A percentile compares a stretch with the other conserved stretches of the same genome.
phyloP scores from a whole-genome alignment of 1,284 basidiomycete species.

The Trametes pubescens region DNA sequence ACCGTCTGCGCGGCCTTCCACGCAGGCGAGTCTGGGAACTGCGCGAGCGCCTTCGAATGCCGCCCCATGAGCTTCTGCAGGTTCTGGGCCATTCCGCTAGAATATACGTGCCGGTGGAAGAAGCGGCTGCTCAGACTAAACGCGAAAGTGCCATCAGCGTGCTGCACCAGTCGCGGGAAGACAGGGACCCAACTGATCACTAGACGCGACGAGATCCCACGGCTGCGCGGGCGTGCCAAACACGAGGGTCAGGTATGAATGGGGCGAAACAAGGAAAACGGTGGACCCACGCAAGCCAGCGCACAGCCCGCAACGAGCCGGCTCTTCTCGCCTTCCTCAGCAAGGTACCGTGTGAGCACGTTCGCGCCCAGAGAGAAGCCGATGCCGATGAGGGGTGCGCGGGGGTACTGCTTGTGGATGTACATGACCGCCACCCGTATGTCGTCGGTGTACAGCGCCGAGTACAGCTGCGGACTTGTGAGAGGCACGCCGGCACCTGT shows the following conservation, averaged over 20 bases:
- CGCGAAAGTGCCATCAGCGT: constrained; percentile 30
- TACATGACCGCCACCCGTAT: constrained; percentile 84
- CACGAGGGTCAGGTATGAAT: constrained; percentile 25
- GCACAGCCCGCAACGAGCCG: constrained; percentile 82
- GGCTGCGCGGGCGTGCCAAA: constrained; percentile 55
- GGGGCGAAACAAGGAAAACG: constrained; percentile 16
- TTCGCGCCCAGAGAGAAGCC: constrained; percentile 97
- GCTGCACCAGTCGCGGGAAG: constrained; percentile 2
- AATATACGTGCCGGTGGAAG: constrained; percentile 79
- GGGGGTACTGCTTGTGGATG: constrained; percentile 78
- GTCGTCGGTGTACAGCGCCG: constrained; percentile 88
- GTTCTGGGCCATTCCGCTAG: constrained; percentile 85
- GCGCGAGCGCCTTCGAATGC: constrained; percentile 61
- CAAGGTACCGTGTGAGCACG: constrained; percentile 91
- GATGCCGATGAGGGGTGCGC: constrained; percentile 84
- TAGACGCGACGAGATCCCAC: constrained; percentile 77
- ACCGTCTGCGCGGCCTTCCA: constrained; percentile 56
- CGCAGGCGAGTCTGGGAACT: constrained; percentile 60
- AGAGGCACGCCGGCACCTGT: constrained; percentile 85
- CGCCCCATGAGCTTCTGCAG: constrained; percentile 71
- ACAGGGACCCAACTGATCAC: constrained; percentile 52
- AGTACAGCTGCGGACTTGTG: constrained; percentile 86
- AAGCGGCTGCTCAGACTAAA: constrained; percentile 69
- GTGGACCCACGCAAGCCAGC: constrained; percentile 76
- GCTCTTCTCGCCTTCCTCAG: constrained; percentile 82